A percentile compares a stretch with the other conserved stretches of the same genome.
Evolutionary conservation across 768 basidiomycete species (phyloP).

Genomic region (Boletus rubropictus): DNA sequence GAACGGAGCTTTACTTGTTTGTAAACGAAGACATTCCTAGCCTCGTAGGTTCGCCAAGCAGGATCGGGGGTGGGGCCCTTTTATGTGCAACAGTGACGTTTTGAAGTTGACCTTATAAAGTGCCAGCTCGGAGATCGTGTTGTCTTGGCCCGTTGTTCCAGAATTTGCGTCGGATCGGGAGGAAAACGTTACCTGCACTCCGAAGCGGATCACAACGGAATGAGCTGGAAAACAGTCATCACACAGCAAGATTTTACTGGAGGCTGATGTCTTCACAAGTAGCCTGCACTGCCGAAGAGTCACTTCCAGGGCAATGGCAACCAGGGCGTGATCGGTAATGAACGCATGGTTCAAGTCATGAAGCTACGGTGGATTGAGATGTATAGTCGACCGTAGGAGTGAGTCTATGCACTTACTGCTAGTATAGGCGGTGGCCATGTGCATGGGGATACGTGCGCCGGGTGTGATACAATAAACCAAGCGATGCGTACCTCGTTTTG

Average conservation of each 20-base stretch:
- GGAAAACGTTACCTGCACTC: neutral
- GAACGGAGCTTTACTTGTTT: conserved; percentile 9
- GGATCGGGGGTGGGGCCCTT: neutral
- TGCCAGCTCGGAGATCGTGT: neutral
- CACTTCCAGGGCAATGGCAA: neutral
- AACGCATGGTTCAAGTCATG: neutral
- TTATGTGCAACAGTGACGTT: neutral
- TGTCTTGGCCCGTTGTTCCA: conserved; percentile 1
- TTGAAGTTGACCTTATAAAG: conserved; percentile 6
- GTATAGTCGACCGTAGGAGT: neutral
- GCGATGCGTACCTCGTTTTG: neutral
- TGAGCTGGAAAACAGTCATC: neutral
- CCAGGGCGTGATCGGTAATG: neutral
- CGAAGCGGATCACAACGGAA: conserved; percentile 7
- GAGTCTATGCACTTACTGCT: neutral
- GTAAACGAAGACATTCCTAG: conserved; percentile 5
- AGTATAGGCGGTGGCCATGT: conserved; percentile 3
- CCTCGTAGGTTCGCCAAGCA: neutral
- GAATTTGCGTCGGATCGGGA: conserved; percentile 9
- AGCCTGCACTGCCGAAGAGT: neutral
- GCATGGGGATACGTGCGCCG: neutral
- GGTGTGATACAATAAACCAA: neutral
- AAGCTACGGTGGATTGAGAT: neutral
- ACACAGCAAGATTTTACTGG: conserved; percentile 19
- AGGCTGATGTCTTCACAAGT: neutral